Evolutionary conservation across 2,329 filamentous ascomycete genomes (phyloP), one percentile per base, ranked within the genome.

Genomic region (Exutisphaerella laricina): DNA sequence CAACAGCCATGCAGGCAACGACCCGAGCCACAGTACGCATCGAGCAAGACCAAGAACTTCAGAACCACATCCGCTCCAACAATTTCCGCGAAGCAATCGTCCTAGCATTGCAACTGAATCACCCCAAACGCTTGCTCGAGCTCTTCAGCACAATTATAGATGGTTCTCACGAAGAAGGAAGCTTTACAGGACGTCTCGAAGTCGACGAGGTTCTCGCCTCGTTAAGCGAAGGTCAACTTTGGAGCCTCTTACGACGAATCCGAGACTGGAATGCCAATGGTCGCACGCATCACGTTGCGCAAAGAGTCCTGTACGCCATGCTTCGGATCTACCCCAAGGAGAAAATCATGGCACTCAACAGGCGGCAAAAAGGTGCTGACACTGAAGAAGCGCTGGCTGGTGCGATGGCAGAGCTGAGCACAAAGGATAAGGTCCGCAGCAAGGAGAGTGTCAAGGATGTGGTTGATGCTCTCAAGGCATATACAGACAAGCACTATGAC

Each of bases 251-350:
- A 1, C 72, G 90, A 26, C 76, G 92, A 45, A 68, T 96, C 32
- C 78, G 94, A 33, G 92, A 98, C 67, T 98, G 92, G 92, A 98
- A 98, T 63, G 94, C 92, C 4, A 97, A 97, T 57, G 88, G 88
- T 0, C 78, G 87, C 48, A 94, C 88, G 3, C 83, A 88, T 1
- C 77, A 82, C 4, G 80, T 97, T 1, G 85, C 92, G 1, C 92
- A 98, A 66, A 79, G 83, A 23, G 82, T 98, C 10, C 69, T 98
- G 5, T 84, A 81, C 70, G 79, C 85, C 1, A 61, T 98, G 5
- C 80, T 95, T 39, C 80, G 80, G 52, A 85, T 81, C 46, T 94
- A 95, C 58, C 85, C 88, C 1, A 85, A 86, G 2, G 79, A 79
- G 36, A 79, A 83, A 44, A 79, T 97, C 44, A 82, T 88, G 1